These are phyloP conservation scores for Colletotrichum coccodes DNA, from an alignment of 2,329 filamentous ascomycete genomes.

Conservation along the genomic window DNA sequence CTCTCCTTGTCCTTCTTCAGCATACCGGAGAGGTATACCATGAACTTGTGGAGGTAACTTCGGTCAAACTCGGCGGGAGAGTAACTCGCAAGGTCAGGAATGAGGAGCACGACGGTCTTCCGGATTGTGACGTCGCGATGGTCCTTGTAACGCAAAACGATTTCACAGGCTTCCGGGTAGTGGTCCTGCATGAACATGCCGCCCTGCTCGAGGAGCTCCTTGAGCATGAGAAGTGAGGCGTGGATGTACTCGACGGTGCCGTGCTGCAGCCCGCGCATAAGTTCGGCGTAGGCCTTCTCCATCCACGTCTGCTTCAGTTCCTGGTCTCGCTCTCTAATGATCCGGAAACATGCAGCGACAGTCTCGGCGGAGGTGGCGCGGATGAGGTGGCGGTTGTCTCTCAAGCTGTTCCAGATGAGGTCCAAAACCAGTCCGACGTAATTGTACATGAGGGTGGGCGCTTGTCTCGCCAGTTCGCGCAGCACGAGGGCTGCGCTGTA, in stretches of 20 bases:
- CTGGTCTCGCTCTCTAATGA: conserved; percentile 92
- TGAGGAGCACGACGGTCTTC: conserved; percentile 88
- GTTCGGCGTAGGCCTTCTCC: conserved; percentile 88
- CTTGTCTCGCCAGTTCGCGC: conserved; percentile 89
- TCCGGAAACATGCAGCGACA: conserved; percentile 94
- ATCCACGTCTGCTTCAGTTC: conserved; percentile 90
- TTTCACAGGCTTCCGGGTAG: conserved; percentile 92
- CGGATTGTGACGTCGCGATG: conserved; percentile 89
- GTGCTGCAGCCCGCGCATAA: conserved; percentile 80
- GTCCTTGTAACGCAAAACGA: conserved; percentile 91
- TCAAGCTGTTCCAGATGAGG: conserved; percentile 93
- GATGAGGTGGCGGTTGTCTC: conserved; percentile 91
- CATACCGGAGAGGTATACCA: conserved; percentile 94
- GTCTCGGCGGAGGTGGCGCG: conserved; percentile 92
- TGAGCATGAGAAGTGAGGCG: conserved; percentile 91
- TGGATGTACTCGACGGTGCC: conserved; percentile 90
- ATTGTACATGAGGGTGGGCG: conserved; percentile 93
- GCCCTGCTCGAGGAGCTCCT: conserved; percentile 91
- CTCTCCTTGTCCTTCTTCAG: conserved; percentile 95
- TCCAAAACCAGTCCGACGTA: conserved; percentile 97
- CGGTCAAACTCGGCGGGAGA: conserved; percentile 90
- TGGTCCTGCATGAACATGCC: conserved; percentile 99
- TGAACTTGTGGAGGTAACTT: conserved; percentile 92
- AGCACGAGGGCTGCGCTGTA: conserved; percentile 94
- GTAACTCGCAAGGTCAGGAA: conserved; percentile 93